Conservation (phyloP, 2,329 filamentous ascomycete species). For the Claviceps pazoutovae region DNA sequence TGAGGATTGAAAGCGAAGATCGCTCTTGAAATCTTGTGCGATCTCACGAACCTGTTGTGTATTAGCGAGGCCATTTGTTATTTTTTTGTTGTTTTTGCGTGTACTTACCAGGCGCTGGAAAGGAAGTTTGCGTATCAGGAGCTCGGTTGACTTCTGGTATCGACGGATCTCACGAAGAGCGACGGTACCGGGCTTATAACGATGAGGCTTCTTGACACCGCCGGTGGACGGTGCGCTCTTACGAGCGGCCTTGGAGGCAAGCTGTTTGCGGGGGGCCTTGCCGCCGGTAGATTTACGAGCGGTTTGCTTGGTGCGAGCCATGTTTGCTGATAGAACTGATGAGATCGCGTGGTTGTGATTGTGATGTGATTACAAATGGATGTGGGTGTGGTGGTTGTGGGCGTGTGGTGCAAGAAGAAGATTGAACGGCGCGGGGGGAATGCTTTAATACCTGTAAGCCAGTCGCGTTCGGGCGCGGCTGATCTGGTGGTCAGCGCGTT, state of each 20-base stretch:
- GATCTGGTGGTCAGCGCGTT: constrained; percentile 18
- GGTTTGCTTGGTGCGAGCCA: constrained; percentile 54
- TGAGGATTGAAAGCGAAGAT: constrained; percentile 94
- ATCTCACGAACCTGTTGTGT: constrained; percentile 66
- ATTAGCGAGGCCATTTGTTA: constrained; percentile 5
- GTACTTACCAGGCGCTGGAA: constrained; percentile 77
- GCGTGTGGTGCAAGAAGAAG: constrained; percentile 28
- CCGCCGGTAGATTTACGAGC: constrained; percentile 67
- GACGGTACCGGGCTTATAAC: constrained; percentile 84
- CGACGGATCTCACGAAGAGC: constrained; percentile 97
- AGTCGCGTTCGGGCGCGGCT: constrained; percentile 18
- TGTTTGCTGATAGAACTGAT: constrained; percentile 27
- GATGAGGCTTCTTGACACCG: constrained; percentile 91
- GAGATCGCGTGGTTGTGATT: neutral
- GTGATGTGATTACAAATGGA: neutral
- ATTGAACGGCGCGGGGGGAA: constrained; percentile 28
- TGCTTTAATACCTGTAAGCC: constrained; percentile 27
- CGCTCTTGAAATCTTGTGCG: constrained; percentile 87
- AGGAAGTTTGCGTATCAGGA: constrained; percentile 91
- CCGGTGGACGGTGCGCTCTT: constrained; percentile 96
- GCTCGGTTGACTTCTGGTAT: constrained; percentile 95
- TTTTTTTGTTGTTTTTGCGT: neutral
- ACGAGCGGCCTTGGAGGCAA: constrained; percentile 94
- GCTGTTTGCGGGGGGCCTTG: constrained; percentile 84
- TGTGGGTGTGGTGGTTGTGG: constrained; percentile 12